These are phyloP conservation scores for Vachellia collinsii DNA, from an alignment of 306 rosid genomes.

Conservation along the genomic window DNA sequence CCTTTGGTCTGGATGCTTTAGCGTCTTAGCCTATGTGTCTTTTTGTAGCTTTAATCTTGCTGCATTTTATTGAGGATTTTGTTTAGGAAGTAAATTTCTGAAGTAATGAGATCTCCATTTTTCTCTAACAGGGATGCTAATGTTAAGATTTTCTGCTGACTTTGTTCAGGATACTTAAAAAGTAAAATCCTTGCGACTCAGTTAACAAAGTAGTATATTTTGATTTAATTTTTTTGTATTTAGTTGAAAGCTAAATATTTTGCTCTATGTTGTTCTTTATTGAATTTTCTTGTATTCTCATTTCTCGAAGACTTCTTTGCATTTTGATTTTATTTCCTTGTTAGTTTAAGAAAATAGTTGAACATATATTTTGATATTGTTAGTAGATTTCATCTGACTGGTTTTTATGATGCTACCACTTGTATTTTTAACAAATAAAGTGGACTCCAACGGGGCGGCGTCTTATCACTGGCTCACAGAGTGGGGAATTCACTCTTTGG, in stretches of 20 bases:
- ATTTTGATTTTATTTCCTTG: neutral
- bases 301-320: neutral
- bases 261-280: neutral
- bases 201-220: slow-evolving; percentile 3
- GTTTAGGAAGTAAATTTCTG: no score
- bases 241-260: slow-evolving; percentile 4
- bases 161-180: neutral
- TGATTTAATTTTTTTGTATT: slow-evolving; percentile 10
- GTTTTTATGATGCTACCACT: slow-evolving; percentile 37
- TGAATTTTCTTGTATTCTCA: slow-evolving; percentile 10
- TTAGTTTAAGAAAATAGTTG: slow-evolving; percentile 32
- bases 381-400: slow-evolving; percentile 37
- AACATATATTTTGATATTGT: slow-evolving; percentile 25
- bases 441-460: slow-evolving; percentile 99
- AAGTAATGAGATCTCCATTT: no score
- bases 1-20: no score
- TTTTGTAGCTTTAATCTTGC: no score
- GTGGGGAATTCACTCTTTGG: slow-evolving; percentile 99
- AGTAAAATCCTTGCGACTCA: neutral
- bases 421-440: slow-evolving; percentile 48
- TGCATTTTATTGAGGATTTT: no score
- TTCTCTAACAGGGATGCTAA: no score
- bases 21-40: no score
- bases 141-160: no score
- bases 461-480: slow-evolving; percentile 96